Base-by-base conservation (phyloP, 768 basidiomycete genomes). In the Tricholoma flavovirens region DNA sequence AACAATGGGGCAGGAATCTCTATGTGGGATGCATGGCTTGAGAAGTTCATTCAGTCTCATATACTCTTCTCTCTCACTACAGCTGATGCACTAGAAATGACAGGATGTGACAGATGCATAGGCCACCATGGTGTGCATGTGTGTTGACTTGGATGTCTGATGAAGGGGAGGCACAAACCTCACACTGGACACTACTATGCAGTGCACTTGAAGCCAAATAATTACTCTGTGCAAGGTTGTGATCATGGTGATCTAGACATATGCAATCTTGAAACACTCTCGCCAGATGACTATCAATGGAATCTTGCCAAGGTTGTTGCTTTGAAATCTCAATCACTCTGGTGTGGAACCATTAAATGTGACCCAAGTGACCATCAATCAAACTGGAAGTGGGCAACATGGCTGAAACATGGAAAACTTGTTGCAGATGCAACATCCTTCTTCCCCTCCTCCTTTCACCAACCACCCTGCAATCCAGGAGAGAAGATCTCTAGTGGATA, bases 81-180 rank as follows among this genome's bases (percentile, higher is more conserved):
- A 5, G 69, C 67, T 1, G 70, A 76, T 52, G 61, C 62, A 0
- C 64, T 66, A 21, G 71, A 64, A 1, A 58, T 68, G 49, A 60
- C 62, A 0, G 49, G 54, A 29, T 43, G 71, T 0, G 65, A 62
- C 53, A 67, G 71, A 1, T 42, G 65, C 11, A 62, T 66, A 9
- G 66, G 71, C 0, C 71, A 73, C 55, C 57, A 62, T 9, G 67
- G 69, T 2, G 55, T 60, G 14, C 62, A 63, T 30, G 71, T 68
- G 0, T 80, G 77, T 51, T 60, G 64, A 0, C 40, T 71, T 7
- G 65, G 61, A 15, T 73, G 71, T 54, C 48, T 55, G 0, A 24
- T 72, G 0, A 55, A 48, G 19, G 67, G 69, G 4, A 61, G 62
- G 2, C 63, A 59, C n/a, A 72, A 71, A 40, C 58, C 43, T 6